A percentile compares a stretch with the other conserved stretches of the same genome.
These are phyloP conservation scores for Knufia fluminis DNA, from an alignment of 2,329 filamentous ascomycete species.

Conservation along the genomic window DNA sequence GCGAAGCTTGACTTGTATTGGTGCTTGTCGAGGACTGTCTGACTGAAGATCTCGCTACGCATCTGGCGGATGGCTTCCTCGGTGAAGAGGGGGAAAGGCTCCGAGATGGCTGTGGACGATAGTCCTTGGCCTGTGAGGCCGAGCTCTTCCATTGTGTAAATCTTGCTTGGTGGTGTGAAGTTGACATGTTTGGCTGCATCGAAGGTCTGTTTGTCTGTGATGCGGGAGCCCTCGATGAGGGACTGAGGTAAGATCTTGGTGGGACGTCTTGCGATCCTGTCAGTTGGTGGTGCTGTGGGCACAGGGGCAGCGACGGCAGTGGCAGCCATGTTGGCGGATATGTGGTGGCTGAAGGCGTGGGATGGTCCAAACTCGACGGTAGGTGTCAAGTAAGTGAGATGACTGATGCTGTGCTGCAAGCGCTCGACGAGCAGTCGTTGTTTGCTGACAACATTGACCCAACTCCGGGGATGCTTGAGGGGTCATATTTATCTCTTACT, in stretches of 20 bases:
- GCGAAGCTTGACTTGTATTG: constrained; percentile 24
- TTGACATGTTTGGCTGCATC: constrained; percentile 44
- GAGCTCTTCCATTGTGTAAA: constrained; percentile 49
- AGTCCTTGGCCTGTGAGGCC: constrained; percentile 15
- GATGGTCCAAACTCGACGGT: too few species aligned
- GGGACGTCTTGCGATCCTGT: not conserved
- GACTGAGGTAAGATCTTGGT: not conserved
- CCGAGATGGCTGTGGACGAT: constrained; percentile 25
- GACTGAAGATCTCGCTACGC: constrained; percentile 17
- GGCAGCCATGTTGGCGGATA: not conserved
- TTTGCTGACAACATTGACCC: too few species aligned
- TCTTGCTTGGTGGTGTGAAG: constrained; percentile 40
- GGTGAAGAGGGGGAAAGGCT: constrained; percentile 26
- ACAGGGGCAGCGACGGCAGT: not conserved
- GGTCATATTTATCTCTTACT: too few species aligned
- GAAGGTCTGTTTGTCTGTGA: constrained; percentile 29
- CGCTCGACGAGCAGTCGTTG: too few species aligned
- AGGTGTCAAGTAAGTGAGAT: too few species aligned
- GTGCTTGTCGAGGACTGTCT: constrained; percentile 26
- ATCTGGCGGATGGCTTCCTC: constrained; percentile 11
- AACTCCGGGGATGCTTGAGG: too few species aligned
- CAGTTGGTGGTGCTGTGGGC: not conserved
- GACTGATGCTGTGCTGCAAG: too few species aligned
- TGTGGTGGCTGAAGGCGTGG: too few species aligned
- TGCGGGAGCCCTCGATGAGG: not conserved